Conservation (phyloP, 306 rosid genomes). For the Vigna trinervia region DNA sequence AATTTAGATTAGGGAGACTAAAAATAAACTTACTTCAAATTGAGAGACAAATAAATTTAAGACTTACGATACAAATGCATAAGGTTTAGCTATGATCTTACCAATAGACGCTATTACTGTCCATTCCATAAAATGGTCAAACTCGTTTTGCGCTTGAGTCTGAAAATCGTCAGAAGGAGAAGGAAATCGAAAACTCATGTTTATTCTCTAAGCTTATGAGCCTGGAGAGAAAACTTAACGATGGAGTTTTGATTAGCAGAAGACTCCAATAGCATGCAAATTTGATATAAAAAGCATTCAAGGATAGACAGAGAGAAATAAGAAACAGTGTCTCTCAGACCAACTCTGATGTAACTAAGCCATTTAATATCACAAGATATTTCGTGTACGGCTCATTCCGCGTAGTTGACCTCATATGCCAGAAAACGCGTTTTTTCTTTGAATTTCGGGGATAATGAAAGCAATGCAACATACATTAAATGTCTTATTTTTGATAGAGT, state of each 20-base stretch:
- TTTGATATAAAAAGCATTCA: background rate
- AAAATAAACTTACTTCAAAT: no score
- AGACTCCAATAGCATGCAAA: conserved; percentile 2
- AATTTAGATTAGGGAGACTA: no score
- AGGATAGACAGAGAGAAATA: background rate
- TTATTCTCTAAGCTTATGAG: conserved; percentile 22
- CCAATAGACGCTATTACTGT: conserved; percentile 32
- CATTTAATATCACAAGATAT: background rate
- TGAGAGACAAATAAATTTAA: no score
- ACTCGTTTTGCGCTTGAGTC: background rate
- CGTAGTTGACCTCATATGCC: no score
- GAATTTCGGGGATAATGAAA: no score
- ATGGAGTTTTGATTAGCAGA: conserved; percentile 18
- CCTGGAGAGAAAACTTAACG: background rate
- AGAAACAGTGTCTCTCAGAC: background rate
- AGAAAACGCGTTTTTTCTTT: no score
- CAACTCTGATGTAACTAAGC: background rate
- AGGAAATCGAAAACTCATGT: conserved; percentile 21
- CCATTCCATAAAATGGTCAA: conserved; percentile 52
- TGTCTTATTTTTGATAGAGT: no score
- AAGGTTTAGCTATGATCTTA: conserved; percentile 8
- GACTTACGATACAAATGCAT: background rate
- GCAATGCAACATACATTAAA: no score
- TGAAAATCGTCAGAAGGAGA: background rate
- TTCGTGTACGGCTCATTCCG: no score